Evolutionary conservation across 2,329 filamentous ascomycete species (phyloP).

Genomic region (Coniochaeta sp.): DNA sequence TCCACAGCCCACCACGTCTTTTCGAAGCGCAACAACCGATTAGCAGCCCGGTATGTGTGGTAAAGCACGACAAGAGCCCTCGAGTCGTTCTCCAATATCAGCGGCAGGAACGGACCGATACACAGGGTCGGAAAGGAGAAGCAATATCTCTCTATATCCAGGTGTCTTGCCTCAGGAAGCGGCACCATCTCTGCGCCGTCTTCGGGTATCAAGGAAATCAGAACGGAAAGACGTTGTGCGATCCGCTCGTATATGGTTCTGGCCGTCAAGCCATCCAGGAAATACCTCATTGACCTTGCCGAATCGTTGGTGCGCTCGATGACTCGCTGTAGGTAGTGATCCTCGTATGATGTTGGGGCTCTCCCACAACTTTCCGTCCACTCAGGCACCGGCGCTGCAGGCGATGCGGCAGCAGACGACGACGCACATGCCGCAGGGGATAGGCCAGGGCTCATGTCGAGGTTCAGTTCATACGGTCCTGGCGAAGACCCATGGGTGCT

Average conservation of each 20-base stretch:
- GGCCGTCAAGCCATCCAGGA: not conserved
- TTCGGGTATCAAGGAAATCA: constrained; percentile 8
- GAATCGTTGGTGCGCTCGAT: not conserved
- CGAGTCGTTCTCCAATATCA: constrained; percentile 16
- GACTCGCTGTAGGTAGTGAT: not conserved
- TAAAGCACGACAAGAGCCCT: constrained; percentile 18
- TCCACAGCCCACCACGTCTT: constrained; percentile 18
- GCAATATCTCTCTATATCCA: constrained; percentile 17
- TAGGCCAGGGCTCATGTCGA: not conserved
- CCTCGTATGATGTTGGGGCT: not conserved
- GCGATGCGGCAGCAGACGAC: not conserved
- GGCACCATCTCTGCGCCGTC: not conserved
- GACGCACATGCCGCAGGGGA: not conserved
- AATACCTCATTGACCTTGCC: not conserved
- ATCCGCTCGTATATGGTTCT: constrained; percentile 11
- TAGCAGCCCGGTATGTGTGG: constrained; percentile 17
- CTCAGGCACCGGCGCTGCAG: not conserved
- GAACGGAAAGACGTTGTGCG: constrained; percentile 10
- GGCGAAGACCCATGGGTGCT: not conserved
- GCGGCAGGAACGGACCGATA: constrained; percentile 14
- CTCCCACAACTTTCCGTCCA: not conserved
- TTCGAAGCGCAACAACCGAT: constrained; percentile 9
- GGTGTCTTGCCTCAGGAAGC: not conserved
- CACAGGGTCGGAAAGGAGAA: constrained; percentile 18
- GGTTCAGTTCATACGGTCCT: not conserved